phyloP scores from a whole-genome alignment of 768 basidiomycete genomes.

The Tylopilus subfusipes region DNA sequence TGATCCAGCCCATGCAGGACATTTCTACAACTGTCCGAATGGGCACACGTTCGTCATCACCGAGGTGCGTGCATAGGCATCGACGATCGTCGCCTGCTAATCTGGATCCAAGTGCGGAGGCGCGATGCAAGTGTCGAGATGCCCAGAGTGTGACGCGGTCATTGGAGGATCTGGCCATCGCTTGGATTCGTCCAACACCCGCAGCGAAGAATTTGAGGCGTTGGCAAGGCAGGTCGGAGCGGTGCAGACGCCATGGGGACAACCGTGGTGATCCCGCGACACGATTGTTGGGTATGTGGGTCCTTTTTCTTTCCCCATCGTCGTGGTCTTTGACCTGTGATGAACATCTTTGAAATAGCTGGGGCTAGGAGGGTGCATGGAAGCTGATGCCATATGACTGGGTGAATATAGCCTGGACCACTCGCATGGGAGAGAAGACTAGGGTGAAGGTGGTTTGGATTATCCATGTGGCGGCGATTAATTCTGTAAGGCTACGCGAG shows the following conservation, averaged over 20 bases:
- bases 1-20: conserved; percentile 37
- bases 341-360: too few relatives aligned
- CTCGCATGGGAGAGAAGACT: too few relatives aligned
- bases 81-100: neutral
- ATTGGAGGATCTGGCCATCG: conserved; percentile 50
- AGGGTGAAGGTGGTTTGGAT: too few relatives aligned
- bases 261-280: conserved; percentile 9
- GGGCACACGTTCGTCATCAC: conserved; percentile 61
- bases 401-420: too few relatives aligned
- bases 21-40: conserved; percentile 52
- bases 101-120: conserved; percentile 52
- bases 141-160: conserved; percentile 54
- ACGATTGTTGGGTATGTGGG: too few relatives aligned
- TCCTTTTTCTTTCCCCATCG: too few relatives aligned
- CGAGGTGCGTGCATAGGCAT: conserved; percentile 37
- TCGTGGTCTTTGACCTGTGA: too few relatives aligned
- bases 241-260: conserved; percentile 30
- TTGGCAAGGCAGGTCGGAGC: conserved; percentile 37
- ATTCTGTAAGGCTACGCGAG: too few relatives aligned
- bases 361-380: too few relatives aligned
- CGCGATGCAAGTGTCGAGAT: conserved; percentile 43
- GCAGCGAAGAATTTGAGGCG: conserved; percentile 44
- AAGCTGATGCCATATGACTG: too few relatives aligned
- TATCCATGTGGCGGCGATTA: too few relatives aligned
- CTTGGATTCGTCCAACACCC: conserved; percentile 42